Base-by-base conservation (phyloP, 805 yeast species). In the Cyberlindnera americana region DNA sequence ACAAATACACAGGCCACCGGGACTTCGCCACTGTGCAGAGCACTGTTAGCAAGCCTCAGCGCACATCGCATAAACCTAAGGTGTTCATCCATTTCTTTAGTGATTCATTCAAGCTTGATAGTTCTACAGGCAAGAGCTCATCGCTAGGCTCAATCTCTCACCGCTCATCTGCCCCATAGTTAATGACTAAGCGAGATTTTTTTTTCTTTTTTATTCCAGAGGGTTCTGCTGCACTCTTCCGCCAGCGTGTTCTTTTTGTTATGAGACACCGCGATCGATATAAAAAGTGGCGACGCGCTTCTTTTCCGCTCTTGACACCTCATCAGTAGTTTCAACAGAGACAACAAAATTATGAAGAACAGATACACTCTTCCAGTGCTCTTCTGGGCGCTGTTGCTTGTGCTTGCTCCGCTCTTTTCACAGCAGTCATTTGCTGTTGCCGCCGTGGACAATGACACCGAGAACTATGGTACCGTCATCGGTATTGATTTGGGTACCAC, bases 401-500 rank as follows among this genome's bases (percentile, higher is more conserved):
- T 53, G 7, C 30, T 54, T n/a, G 53, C 52, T 3, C 61, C 61
- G 13, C 41, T 56, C 31, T 50, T 54, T 36, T 42, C 48, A 16
- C 40, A 34, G 19, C 42, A 38, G 32, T 32, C 50, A 14, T 40
- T 54, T 36, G 59, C 53, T 18, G 40, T 46, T 32, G 58, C 59
- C 43, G 53, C 51, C 29, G 53, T 54, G 19, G 70, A 66, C 15
- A 46, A 46, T 22, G 46, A 49, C 30, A 60, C 61, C 5, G 77
- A 74, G 32, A 66, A 60, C 48, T 77, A 77, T 46, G 83, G 83
- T 43, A 76, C 74, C 43, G 91, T 84, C 34, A 85, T 86, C 53
- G 95, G 98, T 69, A 91, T 91, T 61, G 98, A 91, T 73, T 77
- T 91, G 70, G 99, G 99, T 65, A 90, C 97, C 46, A 90, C 97